phyloP scores from a whole-genome alignment of 306 rosid species.

The Biancaea sappan region DNA sequence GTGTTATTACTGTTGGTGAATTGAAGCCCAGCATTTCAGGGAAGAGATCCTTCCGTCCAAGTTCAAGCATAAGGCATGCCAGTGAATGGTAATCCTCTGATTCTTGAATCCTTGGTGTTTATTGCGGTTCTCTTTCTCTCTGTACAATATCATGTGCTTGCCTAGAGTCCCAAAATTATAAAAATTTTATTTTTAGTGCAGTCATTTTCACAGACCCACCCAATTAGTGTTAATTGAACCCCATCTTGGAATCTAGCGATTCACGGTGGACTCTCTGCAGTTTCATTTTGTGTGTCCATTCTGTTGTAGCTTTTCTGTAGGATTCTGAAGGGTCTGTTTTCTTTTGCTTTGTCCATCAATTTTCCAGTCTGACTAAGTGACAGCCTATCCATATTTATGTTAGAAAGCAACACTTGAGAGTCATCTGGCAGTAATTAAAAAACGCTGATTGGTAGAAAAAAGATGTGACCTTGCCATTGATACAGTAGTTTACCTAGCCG shows the following conservation, averaged over 20 bases:
- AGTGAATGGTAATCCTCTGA: constrained; percentile 60
- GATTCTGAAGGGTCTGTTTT: constrained; percentile 1
- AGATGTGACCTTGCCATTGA: constrained; percentile 37
- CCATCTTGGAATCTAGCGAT: constrained; percentile 6
- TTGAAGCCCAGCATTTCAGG: constrained; percentile 95
- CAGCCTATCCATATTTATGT: constrained; percentile 19
- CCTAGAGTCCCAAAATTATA: not conserved
- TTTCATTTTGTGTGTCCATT: constrained; percentile 6
- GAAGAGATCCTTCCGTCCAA: constrained; percentile 78
- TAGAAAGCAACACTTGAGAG: not conserved
- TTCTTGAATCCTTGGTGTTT: not conserved
- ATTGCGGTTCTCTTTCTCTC: not conserved
- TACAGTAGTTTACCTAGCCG: constrained; percentile 23
- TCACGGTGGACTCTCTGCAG: not conserved
- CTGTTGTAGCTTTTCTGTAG: not conserved
- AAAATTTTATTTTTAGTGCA: not conserved
- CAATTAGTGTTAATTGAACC: not conserved
- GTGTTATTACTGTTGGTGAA: constrained; percentile 86
- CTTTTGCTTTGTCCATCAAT: not conserved
- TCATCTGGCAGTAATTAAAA: not conserved
- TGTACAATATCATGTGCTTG: not conserved
- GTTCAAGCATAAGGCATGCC: constrained; percentile 77
- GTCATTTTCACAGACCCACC: constrained; percentile 19
- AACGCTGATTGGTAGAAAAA: constrained; percentile 22
- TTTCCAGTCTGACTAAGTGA: not conserved